Percentiles rank a stretch among this genome's conserved stretches.
These are phyloP conservation scores for Aspergillus glaucus DNA, from an alignment of 2,329 filamentous ascomycete species.

Conservation along the genomic window DNA sequence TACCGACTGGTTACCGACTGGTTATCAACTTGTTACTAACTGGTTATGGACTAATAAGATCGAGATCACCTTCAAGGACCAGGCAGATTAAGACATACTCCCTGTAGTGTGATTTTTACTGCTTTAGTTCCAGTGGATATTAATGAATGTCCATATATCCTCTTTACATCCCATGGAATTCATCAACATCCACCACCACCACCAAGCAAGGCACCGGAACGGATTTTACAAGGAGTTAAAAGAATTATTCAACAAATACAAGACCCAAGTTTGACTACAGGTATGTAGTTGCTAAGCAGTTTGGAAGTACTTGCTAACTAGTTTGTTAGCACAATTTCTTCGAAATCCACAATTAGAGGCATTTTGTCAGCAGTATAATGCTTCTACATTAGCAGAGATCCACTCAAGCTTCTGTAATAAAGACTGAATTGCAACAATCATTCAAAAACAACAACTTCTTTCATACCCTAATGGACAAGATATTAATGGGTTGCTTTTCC, in stretches of 20 bases:
- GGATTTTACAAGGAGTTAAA: no score
- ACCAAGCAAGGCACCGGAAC: no score
- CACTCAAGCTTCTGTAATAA: slow-evolving; percentile 5
- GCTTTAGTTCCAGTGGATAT: slow-evolving; percentile 7
- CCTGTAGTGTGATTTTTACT: slow-evolving; percentile 6
- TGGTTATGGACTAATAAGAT: slow-evolving; percentile 3
- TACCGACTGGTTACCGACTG: no score
- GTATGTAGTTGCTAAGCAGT: neutral
- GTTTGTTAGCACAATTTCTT: slow-evolving; percentile 5
- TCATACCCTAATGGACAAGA: slow-evolving; percentile 4
- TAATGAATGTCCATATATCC: slow-evolving; percentile 4
- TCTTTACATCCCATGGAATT: slow-evolving; percentile 8
- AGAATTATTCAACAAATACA: no score
- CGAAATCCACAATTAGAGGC: slow-evolving; percentile 3
- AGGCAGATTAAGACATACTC: slow-evolving; percentile 1
- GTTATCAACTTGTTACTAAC: slow-evolving; percentile 4
- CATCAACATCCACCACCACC: no score
- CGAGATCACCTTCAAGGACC: slow-evolving; percentile 6
- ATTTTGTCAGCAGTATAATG: slow-evolving; percentile 7
- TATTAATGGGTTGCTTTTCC: slow-evolving; percentile 4
- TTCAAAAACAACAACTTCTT: slow-evolving; percentile 4
- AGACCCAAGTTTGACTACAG: no score
- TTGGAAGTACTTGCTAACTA: slow-evolving; percentile 2
- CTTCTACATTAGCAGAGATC: slow-evolving; percentile 5
- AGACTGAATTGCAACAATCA: slow-evolving; percentile 4